These are phyloP conservation scores for Tricholoma hemisulphureum DNA, from an alignment of 768 basidiomycete species.

Conservation along the genomic window DNA sequence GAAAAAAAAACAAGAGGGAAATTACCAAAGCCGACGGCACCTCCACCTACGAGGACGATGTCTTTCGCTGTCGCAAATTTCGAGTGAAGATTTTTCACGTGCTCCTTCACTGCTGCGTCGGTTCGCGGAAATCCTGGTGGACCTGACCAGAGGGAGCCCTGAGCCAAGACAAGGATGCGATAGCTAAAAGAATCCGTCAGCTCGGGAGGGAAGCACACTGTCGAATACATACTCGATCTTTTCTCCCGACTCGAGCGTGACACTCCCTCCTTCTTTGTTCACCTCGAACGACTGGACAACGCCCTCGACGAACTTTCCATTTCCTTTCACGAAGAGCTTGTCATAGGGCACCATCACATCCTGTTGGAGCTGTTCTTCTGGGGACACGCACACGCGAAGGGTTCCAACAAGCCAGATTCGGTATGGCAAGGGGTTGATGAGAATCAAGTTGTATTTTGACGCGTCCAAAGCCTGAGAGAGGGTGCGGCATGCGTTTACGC, in stretches of 20 bases:
- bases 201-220: neutral
- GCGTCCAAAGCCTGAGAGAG: constrained; percentile 53
- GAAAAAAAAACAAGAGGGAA: neutral
- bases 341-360: constrained; percentile 52
- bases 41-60: constrained; percentile 57
- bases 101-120: constrained; percentile 26
- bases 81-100: constrained; percentile 28
- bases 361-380: constrained; percentile 42
- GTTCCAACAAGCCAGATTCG: constrained; percentile 48
- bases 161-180: constrained; percentile 57
- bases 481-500: constrained; percentile 41
- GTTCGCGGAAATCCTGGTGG: constrained; percentile 46
- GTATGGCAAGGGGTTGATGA: constrained; percentile 55
- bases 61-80: constrained; percentile 38
- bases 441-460: constrained; percentile 48
- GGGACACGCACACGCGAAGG: constrained; percentile 52
- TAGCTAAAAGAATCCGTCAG: constrained; percentile 31
- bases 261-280: constrained; percentile 34
- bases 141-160: constrained; percentile 56
- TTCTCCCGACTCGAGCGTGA: constrained; percentile 54
- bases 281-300: constrained; percentile 33
- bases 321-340: constrained; percentile 47
- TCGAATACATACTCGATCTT: constrained; percentile 29
- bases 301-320: constrained; percentile 48
- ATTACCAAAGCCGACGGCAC: constrained; percentile 53